Base-by-base conservation (phyloP, 139 green algal genomes). In the Tetradesmus obliquus region DNA sequence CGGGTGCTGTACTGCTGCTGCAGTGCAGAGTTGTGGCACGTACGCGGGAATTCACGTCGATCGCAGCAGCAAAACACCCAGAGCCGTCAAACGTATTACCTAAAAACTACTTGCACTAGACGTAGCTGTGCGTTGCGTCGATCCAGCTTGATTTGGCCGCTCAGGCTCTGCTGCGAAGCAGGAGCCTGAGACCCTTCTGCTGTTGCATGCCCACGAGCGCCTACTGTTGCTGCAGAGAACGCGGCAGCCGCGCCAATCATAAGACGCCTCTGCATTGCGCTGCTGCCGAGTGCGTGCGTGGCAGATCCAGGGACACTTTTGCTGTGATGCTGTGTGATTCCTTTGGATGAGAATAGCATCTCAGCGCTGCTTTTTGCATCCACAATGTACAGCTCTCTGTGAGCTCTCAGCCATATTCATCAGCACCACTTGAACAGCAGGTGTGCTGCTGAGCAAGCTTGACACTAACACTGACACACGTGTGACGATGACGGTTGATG, bases 31-130 rank as follows among this genome's bases (percentile, higher is more conserved):
- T 4, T 24, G 1, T 6, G 17, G 66, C 66, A 12, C 8, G 57
- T 24, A 76, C 66, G 15, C 17, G 66, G 66, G 5, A n/a, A 13
- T 32, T 69, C 1, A 45, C 45, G 66, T 15, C 45, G 15, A 54
- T 9, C 19, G 22, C 24, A 58, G 17, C 54, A 24, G 5, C 55
- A 91, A 1, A 9, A 83, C 7, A 74, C 20, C n/a, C 20, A 10
- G 3, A 17, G 13, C 10, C 3, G 88, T 22, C 80, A 53, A 12
- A 12, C 19, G 9, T 53, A 79, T 1, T 76, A 96, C 95, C 96
- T 96, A 93, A 97, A 97, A 0, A 97, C 95, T 0, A 97, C 94
- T 85, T 97, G 95, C 57, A 97, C 95, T 19, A 96, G 94, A 92
- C 93, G 88, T 24, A 97, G 93, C 80, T 93, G 86, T 0, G 92